These are phyloP conservation scores for Epichloe aotearoae DNA, from an alignment of 2,329 filamentous ascomycete genomes.

Conservation along the genomic window DNA sequence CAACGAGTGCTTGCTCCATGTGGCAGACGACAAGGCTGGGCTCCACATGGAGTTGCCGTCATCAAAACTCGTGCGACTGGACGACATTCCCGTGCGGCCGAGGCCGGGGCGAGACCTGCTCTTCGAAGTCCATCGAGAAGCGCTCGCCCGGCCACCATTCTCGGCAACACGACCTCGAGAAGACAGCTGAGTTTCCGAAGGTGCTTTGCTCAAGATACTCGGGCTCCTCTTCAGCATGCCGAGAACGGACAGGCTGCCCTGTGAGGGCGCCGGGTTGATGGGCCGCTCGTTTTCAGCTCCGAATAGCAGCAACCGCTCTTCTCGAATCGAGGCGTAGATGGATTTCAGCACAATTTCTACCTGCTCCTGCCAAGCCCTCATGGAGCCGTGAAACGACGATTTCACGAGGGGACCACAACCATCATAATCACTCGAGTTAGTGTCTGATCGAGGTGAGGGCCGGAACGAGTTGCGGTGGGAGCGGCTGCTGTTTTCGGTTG, in stretches of 20 bases:
- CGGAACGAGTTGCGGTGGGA: constrained; percentile 35
- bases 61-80: constrained; percentile 87
- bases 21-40: constrained; percentile 71
- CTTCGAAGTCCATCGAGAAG: constrained; percentile 71
- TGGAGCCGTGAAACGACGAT: constrained; percentile 57
- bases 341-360: constrained; percentile 84
- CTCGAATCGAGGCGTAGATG: constrained; percentile 81
- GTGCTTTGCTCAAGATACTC: constrained; percentile 84
- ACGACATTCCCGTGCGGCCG: constrained; percentile 68
- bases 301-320: constrained; percentile 75
- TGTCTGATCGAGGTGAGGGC: constrained; percentile 33
- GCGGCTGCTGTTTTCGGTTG: constrained; percentile 26
- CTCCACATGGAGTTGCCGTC: constrained; percentile 86
- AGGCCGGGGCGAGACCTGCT: constrained; percentile 66
- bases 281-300: constrained; percentile 45
- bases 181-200: constrained; percentile 65
- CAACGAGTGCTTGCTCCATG: constrained; percentile 88
- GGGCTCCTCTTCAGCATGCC: constrained; percentile 72
- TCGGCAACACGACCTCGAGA: constrained; percentile 59
- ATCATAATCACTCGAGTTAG: constrained; percentile 30
- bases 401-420: constrained; percentile 67
- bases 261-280: constrained; percentile 25
- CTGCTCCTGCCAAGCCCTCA: constrained; percentile 76
- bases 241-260: constrained; percentile 59
- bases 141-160: constrained; percentile 39